Evolutionary conservation across 495 filamentous ascomycete species (phyloP).

Genomic region (Penicillium longicatenatum): DNA sequence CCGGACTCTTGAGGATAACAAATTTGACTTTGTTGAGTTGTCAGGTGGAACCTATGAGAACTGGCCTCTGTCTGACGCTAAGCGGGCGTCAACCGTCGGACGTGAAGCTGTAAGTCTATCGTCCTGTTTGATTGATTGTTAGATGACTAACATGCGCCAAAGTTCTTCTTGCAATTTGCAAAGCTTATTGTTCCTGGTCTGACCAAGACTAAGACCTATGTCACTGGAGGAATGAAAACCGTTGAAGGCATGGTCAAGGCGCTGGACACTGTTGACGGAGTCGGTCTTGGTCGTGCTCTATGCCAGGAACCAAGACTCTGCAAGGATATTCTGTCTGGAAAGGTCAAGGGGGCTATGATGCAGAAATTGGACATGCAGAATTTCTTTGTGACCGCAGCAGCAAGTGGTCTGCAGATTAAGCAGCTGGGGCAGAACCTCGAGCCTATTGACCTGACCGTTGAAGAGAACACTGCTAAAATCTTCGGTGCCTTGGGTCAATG

Average conservation of each 20-base stretch:
- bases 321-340: constrained; percentile 49
- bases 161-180: constrained; percentile 67
- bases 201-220: constrained; percentile 54
- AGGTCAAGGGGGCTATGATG: constrained; percentile 47
- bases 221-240: constrained; percentile 65
- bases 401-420: constrained; percentile 27
- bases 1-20: constrained; percentile 51
- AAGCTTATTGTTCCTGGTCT: constrained; percentile 57
- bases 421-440: constrained; percentile 18
- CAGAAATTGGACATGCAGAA: constrained; percentile 47
- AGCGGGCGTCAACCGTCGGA: constrained; percentile 54
- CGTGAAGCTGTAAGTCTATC: constrained; percentile 48
- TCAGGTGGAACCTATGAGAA: constrained; percentile 65
- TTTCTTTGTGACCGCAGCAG: constrained; percentile 46
- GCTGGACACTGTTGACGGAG: constrained; percentile 55
- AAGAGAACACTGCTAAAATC: constrained; percentile 12
- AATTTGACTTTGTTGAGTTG: constrained; percentile 67
- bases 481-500: constrained; percentile 8
- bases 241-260: constrained; percentile 64
- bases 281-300: constrained; percentile 56
- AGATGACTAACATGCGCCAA: neutral
- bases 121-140: neutral
- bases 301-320: constrained; percentile 54
- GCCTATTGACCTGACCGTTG: constrained; percentile 16
- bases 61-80: constrained; percentile 43